A percentile compares a stretch with the other conserved stretches of the same genome.
Conservation (phyloP, 2,329 filamentous ascomycete genomes). For the Colletotrichum kahawae region DNA sequence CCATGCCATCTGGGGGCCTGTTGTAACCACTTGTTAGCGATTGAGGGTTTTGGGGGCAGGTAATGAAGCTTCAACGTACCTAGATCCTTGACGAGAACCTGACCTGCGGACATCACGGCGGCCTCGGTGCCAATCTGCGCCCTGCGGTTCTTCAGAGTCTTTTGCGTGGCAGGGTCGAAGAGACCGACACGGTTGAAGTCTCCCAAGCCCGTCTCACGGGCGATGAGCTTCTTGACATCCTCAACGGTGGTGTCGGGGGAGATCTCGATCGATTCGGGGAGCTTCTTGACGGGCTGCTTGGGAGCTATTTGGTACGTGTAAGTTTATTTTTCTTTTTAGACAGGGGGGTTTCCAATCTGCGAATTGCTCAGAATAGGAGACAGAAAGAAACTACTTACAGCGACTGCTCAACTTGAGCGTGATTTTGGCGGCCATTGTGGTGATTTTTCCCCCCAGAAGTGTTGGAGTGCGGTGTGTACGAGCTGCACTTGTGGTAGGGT, state of each 20-base stretch:
- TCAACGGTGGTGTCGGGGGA: slow-evolving; percentile 60
- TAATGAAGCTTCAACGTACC: slow-evolving; percentile 57
- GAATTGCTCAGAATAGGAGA: background rate
- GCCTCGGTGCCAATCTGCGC: slow-evolving; percentile 55
- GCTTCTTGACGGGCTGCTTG: slow-evolving; percentile 57
- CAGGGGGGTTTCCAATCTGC: background rate
- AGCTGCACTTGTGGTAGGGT: background rate
- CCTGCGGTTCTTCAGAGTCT: slow-evolving; percentile 67
- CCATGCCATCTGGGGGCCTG: slow-evolving; percentile 90
- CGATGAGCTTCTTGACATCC: slow-evolving; percentile 62
- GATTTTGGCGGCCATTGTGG: slow-evolving; percentile 35
- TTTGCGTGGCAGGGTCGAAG: slow-evolving; percentile 64
- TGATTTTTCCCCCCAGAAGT: background rate
- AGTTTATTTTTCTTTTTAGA: background rate
- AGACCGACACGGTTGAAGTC: slow-evolving; percentile 69
- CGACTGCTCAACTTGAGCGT: slow-evolving; percentile 49
- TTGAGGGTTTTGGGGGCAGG: fast-evolving
- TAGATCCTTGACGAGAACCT: slow-evolving; percentile 89
- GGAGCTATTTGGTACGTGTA: slow-evolving; percentile 37
- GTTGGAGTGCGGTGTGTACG: background rate
- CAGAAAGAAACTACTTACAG: slow-evolving; percentile 29
- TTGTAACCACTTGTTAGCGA: background rate
- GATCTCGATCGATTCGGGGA: slow-evolving; percentile 57
- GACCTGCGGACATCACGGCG: slow-evolving; percentile 52
- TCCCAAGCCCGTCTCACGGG: slow-evolving; percentile 52